phyloP scores from a whole-genome alignment of 2,329 filamentous ascomycete genomes.

The Exserohilum turcica region DNA sequence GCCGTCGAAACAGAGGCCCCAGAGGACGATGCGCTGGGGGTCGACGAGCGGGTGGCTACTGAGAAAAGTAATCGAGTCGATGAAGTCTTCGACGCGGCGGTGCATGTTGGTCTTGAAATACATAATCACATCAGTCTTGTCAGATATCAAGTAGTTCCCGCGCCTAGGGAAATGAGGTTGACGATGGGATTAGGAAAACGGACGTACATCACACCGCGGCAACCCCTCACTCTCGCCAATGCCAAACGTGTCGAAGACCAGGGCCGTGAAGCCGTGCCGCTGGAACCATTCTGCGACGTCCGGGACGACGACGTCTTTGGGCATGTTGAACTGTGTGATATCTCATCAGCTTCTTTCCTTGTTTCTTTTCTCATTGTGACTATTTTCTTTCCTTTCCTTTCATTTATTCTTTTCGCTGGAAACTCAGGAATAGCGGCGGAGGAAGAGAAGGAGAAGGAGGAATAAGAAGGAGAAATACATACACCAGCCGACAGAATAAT shows the following conservation, averaged over 20 bases:
- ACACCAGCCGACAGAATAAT: constrained; percentile 13
- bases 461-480: not conserved
- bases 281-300: constrained; percentile 14
- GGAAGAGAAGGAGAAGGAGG: too few species aligned
- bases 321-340: constrained; percentile 21
- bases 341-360: too few species aligned
- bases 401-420: too few species aligned
- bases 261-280: constrained; percentile 9
- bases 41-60: not conserved
- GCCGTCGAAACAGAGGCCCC: not conserved
- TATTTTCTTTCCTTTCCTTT: too few species aligned
- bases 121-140: too few species aligned
- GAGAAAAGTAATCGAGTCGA: not conserved
- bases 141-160: too few species aligned
- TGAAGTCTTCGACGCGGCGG: not conserved
- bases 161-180: not conserved
- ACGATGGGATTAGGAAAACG: not conserved
- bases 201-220: constrained; percentile 6
- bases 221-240: constrained; percentile 14
- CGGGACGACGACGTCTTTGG: constrained; percentile 8
- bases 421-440: too few species aligned
- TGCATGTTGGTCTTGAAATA: not conserved
- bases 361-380: too few species aligned
- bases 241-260: constrained; percentile 8
- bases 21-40: not conserved